A percentile compares a stretch with the other conserved stretches of the same genome.
phyloP scores from a whole-genome alignment of 768 basidiomycete species.

The Boletus tylopilopsis region DNA sequence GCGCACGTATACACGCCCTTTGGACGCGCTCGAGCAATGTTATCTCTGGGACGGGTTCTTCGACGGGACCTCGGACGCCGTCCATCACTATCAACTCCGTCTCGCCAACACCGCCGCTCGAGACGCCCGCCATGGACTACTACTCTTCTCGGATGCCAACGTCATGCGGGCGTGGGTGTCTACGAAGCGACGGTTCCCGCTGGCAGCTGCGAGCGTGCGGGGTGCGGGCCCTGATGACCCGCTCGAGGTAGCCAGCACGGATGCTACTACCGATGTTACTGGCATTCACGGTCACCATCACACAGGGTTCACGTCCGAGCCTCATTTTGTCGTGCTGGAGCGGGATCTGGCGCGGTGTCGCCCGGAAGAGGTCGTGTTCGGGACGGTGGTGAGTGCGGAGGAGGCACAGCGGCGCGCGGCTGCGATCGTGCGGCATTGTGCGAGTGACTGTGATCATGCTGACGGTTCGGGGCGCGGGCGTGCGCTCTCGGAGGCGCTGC shows the following conservation, averaged over 20 bases:
- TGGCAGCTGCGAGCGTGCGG: slow-evolving; percentile 43
- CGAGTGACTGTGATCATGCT: no score
- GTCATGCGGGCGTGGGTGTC: slow-evolving; percentile 42
- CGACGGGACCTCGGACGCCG: slow-evolving; percentile 41
- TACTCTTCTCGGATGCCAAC: slow-evolving; percentile 32
- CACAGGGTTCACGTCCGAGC: neutral
- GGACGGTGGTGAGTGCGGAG: slow-evolving; percentile 28
- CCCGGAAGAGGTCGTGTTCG: slow-evolving; percentile 39
- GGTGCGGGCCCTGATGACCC: no score
- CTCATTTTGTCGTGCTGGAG: slow-evolving; percentile 40
- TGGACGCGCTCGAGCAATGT: slow-evolving; percentile 37
- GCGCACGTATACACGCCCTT: slow-evolving; percentile 29
- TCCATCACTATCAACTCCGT: slow-evolving; percentile 29
- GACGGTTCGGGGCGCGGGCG: no score
- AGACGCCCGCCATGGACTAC: slow-evolving; percentile 17
- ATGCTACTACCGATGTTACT: no score
- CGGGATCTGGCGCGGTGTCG: slow-evolving; percentile 29
- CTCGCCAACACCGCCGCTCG: slow-evolving; percentile 28
- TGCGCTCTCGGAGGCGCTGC: slow-evolving; percentile 39
- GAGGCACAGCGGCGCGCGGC: slow-evolving; percentile 33
- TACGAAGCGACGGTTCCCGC: slow-evolving; percentile 47
- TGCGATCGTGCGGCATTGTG: slow-evolving; percentile 27
- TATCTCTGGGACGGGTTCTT: slow-evolving; percentile 43
- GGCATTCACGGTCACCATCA: no score
- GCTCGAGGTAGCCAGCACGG: no score